Evolutionary conservation across 805 yeast genomes (phyloP).

Genomic region (Starmerella lactis-condensi): DNA sequence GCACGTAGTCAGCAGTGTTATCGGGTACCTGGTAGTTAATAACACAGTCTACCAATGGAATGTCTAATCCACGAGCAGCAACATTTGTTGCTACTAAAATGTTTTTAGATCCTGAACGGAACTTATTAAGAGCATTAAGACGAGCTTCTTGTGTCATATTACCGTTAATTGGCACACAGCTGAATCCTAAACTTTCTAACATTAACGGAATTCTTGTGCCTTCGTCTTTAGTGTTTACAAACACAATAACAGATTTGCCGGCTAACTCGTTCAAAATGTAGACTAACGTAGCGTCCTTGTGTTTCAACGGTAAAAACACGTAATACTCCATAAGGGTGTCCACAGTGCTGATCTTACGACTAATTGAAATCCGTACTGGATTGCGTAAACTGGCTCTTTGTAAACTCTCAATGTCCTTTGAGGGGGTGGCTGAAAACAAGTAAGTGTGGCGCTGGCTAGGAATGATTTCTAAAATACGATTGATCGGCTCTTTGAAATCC

Average conservation of each 20-base stretch:
- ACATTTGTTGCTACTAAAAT: conserved; percentile 84
- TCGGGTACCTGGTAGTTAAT: conserved; percentile 87
- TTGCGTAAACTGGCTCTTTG: conserved; percentile 79
- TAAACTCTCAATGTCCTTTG: conserved; percentile 80
- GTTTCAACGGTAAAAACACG: conserved; percentile 81
- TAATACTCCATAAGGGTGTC: conserved; percentile 78
- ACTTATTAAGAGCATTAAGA: conserved; percentile 47
- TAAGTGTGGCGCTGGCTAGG: conserved; percentile 68
- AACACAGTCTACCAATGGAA: conserved; percentile 84
- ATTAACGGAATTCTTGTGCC: conserved; percentile 77
- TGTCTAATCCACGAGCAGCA: conserved; percentile 91
- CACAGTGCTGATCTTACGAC: conserved; percentile 77
- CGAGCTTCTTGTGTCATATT: conserved; percentile 84
- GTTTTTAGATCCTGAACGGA: conserved; percentile 32
- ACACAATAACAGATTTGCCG: conserved; percentile 77
- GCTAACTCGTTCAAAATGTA: conserved; percentile 62
- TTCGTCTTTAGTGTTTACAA: conserved; percentile 88
- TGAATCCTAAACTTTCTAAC: conserved; percentile 63
- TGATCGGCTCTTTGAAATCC: conserved; percentile 92
- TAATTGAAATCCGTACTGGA: conserved; percentile 83
- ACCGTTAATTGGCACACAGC: conserved; percentile 87
- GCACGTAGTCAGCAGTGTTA: conserved; percentile 78
- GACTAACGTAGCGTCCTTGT: conserved; percentile 72
- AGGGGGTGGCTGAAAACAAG: conserved; percentile 91
- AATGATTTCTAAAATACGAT: conserved; percentile 62